Conservation (phyloP, 2,329 filamentous ascomycete species). For the Penicillium sp. region DNA sequence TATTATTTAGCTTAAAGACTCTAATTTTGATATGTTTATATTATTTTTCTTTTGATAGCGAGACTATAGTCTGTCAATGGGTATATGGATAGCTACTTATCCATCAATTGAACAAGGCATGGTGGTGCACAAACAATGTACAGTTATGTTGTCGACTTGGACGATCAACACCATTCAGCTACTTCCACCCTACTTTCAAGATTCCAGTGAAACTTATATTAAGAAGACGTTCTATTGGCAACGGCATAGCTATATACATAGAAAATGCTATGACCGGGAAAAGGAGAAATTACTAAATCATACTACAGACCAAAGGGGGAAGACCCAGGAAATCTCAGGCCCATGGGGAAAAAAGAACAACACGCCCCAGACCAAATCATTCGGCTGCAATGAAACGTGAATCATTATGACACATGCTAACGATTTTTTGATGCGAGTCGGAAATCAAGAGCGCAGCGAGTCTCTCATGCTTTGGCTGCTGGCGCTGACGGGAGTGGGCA, state of each 20-base stretch:
- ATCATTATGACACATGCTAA: slow-evolving; percentile 32
- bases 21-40: too few species aligned
- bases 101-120: too few species aligned
- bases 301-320: slow-evolving; percentile 17
- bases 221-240: slow-evolving; percentile 24
- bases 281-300: slow-evolving; percentile 24
- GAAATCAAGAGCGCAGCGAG: slow-evolving; percentile 66
- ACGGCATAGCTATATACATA: slow-evolving; percentile 29
- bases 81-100: too few species aligned
- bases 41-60: too few species aligned
- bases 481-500: slow-evolving; percentile 79
- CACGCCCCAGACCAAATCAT: slow-evolving; percentile 14
- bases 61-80: too few species aligned
- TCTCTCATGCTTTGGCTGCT: slow-evolving; percentile 91
- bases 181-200: too few species aligned
- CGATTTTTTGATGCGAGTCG: slow-evolving; percentile 3
- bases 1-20: background rate
- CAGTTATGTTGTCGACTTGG: too few species aligned
- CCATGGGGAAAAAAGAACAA: slow-evolving; percentile 7
- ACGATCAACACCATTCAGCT: slow-evolving; percentile 7
- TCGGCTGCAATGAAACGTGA: slow-evolving; percentile 29
- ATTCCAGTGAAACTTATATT: slow-evolving; percentile 17
- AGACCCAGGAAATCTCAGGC: background rate
- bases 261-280: slow-evolving; percentile 21
- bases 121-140: too few species aligned